phyloP scores from a whole-genome alignment of 2,329 filamentous ascomycete species.

The Microdochium trichocladiopsis region DNA sequence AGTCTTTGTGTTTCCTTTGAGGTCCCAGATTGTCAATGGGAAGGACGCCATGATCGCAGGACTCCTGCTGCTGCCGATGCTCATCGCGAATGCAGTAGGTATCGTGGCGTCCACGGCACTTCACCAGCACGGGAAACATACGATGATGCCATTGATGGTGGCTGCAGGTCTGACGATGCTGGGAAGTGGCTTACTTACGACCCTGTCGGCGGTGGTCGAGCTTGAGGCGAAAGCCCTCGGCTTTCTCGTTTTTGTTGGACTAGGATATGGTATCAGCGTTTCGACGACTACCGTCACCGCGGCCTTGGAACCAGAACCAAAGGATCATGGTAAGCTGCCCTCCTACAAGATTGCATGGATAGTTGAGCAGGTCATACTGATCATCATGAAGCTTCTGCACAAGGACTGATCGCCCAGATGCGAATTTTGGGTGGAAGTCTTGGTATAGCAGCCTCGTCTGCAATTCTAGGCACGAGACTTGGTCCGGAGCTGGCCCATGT shows the following conservation, averaged over 20 bases:
- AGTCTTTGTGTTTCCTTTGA: slow-evolving; percentile 41
- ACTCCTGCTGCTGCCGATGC: slow-evolving; percentile 45
- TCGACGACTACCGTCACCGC: slow-evolving; percentile 40
- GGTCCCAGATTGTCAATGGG: slow-evolving; percentile 41
- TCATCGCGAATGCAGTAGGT: slow-evolving; percentile 38
- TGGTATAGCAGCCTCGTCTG: slow-evolving; percentile 45
- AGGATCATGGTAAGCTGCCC: slow-evolving; percentile 35
- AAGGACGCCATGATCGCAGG: slow-evolving; percentile 38
- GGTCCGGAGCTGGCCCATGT: neutral
- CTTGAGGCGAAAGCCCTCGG: slow-evolving; percentile 39
- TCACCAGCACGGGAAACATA: slow-evolving; percentile 31
- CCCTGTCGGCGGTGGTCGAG: slow-evolving; percentile 20
- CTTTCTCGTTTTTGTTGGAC: slow-evolving; percentile 41
- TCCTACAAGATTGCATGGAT: neutral
- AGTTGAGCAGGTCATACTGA: slow-evolving; percentile 7
- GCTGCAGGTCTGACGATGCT: slow-evolving; percentile 35
- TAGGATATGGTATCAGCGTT: slow-evolving; percentile 44
- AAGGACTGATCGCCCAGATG: slow-evolving; percentile 44
- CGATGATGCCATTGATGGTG: slow-evolving; percentile 33
- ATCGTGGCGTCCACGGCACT: slow-evolving; percentile 33
- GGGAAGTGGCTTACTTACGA: slow-evolving; percentile 40
- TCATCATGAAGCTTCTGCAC: slow-evolving; percentile 35
- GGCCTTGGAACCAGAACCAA: slow-evolving; percentile 29
- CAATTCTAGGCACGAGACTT: slow-evolving; percentile 27
- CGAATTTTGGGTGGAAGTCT: slow-evolving; percentile 46